Base-by-base conservation (phyloP, 176 grass and related monocot species). In the Triticum dicoccoides region DNA sequence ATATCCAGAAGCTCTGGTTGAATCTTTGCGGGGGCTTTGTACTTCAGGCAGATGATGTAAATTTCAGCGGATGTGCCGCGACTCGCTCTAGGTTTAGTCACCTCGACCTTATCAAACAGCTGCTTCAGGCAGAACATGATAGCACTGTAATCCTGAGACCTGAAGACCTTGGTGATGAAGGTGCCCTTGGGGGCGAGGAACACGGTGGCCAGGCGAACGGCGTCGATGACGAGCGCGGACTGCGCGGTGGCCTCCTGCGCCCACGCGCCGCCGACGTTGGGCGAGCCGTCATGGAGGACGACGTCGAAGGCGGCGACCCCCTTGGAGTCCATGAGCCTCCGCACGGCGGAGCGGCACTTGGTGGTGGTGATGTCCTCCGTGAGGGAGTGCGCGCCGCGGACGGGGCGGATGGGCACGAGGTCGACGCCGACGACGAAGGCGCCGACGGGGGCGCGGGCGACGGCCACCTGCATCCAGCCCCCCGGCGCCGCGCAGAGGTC, bases 141-240 rank as follows among this genome's bases (percentile, higher is more conserved):
- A 4, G 94, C 92, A 2, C 78, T 94, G 82, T 96, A 99, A 80
- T 99, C 97, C 59, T 99, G 97, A 14, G 97, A 99, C 73, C 97
- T 94, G 82, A 99, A 99, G 76, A 95, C 95, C 92, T 99, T 99
- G 24, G 94, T 96, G 67, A 99, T 52, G 42, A 99, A 94, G 61
- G 92, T 79, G 12, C 97, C 94, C 37, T 80, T 94, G 7, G 97
- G 97, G 34, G 92, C 87, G 42, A 99, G 87, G 80, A 99, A 99
- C 82, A 69, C 65, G 1, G 94, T 94, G 25, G 93, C 90, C 1
- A 99, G 87, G 72, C 90, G 87, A 2, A 96, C 39, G 0, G 97
- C 89, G 42, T 99, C 92, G 9, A 99, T 87, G 38, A 99, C 94
- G 6, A 99, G 90, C 7, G 89, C 38, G 7, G 92, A 96, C 67